Evolutionary conservation across 2,329 filamentous ascomycete genomes (phyloP).

Genomic region (Penicillium janthinellum): DNA sequence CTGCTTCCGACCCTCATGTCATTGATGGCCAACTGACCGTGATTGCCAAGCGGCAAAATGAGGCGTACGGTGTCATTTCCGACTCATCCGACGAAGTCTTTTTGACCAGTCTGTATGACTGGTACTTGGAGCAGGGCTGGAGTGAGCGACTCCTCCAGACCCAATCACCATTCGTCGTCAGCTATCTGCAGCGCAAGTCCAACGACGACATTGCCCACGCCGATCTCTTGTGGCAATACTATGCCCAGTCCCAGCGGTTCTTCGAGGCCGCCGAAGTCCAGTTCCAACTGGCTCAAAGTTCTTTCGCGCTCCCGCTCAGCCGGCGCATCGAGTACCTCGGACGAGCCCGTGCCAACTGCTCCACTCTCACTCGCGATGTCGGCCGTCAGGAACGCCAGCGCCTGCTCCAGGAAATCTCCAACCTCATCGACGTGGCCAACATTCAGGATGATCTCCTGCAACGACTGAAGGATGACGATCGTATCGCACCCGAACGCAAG

Average conservation of each 20-base stretch:
- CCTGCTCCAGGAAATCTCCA: conserved; percentile 79
- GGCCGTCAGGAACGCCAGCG: conserved; percentile 80
- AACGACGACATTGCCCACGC: conserved; percentile 73
- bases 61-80: conserved; percentile 90
- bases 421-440: conserved; percentile 87
- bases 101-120: conserved; percentile 94
- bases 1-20: conserved; percentile 67
- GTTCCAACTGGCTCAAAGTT: conserved; percentile 77
- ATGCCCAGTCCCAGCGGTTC: conserved; percentile 79
- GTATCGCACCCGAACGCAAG: conserved; percentile 66
- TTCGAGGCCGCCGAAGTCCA: conserved; percentile 89
- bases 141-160: conserved; percentile 82
- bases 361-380: conserved; percentile 75
- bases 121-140: conserved; percentile 87
- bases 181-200: conserved; percentile 79
- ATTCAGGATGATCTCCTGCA: conserved; percentile 92
- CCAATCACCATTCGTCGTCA: conserved; percentile 80
- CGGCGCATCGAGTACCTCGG: conserved; percentile 87
- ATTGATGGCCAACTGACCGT: conserved; percentile 77
- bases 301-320: conserved; percentile 76
- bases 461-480: conserved; percentile 70
- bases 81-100: conserved; percentile 89
- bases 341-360: conserved; percentile 88
- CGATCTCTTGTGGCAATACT: conserved; percentile 90
- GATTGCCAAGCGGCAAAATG: conserved; percentile 74